Percentiles rank a stretch among this genome's conserved stretches.
Conservation (phyloP, 1,284 basidiomycete genomes). For the Meripilus lineatus region DNA sequence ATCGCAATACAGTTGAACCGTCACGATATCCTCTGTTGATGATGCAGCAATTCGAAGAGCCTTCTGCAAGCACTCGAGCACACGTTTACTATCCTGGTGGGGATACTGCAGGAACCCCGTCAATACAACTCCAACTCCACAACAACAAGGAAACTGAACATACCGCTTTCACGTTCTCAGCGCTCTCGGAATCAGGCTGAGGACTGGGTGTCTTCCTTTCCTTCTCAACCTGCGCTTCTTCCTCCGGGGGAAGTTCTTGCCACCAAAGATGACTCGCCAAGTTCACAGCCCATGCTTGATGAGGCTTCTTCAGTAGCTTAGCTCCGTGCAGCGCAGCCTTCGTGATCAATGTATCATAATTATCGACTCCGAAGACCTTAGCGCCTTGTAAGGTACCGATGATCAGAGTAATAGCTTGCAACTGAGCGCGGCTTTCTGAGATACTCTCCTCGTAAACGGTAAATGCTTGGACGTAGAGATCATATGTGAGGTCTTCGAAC, state of each 20-base stretch:
- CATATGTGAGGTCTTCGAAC: conserved; percentile 91
- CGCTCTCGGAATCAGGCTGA: conserved; percentile 37
- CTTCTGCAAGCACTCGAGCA: conserved; percentile 93
- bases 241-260: conserved; percentile 60
- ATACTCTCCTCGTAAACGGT: conserved; percentile 95
- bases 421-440: conserved; percentile 86
- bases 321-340: conserved; percentile 94
- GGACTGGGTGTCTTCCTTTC: conserved; percentile 23
- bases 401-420: conserved; percentile 90
- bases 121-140: background rate
- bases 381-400: conserved; percentile 84
- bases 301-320: conserved; percentile 92
- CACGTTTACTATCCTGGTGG: conserved; percentile 90
- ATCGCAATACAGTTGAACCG: conserved; percentile 90
- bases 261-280: conserved; percentile 96
- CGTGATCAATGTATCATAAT: conserved; percentile 93
- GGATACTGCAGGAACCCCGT: conserved; percentile 53
- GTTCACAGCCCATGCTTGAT: conserved; percentile 92
- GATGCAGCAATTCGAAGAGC: conserved; percentile 90
- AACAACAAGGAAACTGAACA: conserved; percentile 21
- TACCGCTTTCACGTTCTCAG: conserved; percentile 56
- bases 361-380: conserved; percentile 83
- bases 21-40: conserved; percentile 92
- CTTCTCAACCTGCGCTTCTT: conserved; percentile 25
- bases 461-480: conserved; percentile 94